phyloP scores from a whole-genome alignment of 169 alveolate species.

The Plasmodium gallinaceum region DNA sequence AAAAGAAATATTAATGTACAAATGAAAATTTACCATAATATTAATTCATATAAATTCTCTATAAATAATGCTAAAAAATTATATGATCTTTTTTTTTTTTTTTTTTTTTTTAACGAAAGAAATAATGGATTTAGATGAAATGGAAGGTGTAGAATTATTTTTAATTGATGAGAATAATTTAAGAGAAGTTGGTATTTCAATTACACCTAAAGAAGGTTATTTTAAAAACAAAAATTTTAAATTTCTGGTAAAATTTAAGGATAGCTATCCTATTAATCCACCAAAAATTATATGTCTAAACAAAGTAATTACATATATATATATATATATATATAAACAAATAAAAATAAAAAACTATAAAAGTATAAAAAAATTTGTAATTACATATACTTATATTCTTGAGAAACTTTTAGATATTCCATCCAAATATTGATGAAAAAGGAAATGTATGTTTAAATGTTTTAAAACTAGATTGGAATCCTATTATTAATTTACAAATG shows the following conservation, averaged over 20 bases:
- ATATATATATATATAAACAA: not conserved
- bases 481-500: slow-evolving; percentile 69
- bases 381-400: not conserved
- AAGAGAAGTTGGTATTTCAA: slow-evolving; percentile 49
- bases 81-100: not conserved
- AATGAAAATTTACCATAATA: too few species aligned
- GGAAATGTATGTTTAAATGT: slow-evolving; percentile 75
- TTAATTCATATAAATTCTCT: too few species aligned
- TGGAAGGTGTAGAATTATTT: slow-evolving; percentile 34
- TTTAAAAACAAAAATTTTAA: slow-evolving; percentile 36
- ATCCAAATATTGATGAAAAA: slow-evolving; percentile 68
- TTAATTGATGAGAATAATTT: slow-evolving; percentile 32
- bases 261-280: slow-evolving; percentile 70
- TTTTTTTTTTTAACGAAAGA: slow-evolving; percentile 3
- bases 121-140: slow-evolving; percentile 63
- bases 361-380: not conserved
- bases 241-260: slow-evolving; percentile 50
- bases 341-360: not conserved
- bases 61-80: too few species aligned
- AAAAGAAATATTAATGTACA: too few species aligned
- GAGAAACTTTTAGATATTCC: slow-evolving; percentile 38
- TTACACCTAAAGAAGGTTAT: slow-evolving; percentile 57
- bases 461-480: slow-evolving; percentile 72
- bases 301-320: slow-evolving; percentile 30
- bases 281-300: slow-evolving; percentile 58